A percentile compares a stretch with the other conserved stretches of the same genome.
Evolutionary conservation across 345 rosid genomes (phyloP).

Genomic region (Nasturtium officinale): DNA sequence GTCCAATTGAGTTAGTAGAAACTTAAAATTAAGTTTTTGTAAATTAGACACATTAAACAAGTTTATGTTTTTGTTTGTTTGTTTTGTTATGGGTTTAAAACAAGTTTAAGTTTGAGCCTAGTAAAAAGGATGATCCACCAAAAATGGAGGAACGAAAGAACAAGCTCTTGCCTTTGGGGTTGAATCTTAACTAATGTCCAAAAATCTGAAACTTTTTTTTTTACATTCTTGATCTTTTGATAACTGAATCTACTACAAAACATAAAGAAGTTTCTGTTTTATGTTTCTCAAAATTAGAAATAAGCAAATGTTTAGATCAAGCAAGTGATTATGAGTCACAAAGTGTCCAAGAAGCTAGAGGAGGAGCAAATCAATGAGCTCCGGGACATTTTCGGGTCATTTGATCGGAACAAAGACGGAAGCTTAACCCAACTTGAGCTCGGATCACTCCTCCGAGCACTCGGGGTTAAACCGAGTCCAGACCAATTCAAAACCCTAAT

Average conservation of each 20-base stretch:
- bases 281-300: background rate
- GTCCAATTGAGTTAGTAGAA: background rate
- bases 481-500: slow-evolving; percentile 72
- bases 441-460: slow-evolving; percentile 80
- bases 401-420: slow-evolving; percentile 85
- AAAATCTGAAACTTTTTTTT: background rate
- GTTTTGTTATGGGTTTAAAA: background rate
- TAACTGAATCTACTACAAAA: slow-evolving; percentile 10
- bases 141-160: slow-evolving; percentile 40
- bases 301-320: slow-evolving; percentile 23
- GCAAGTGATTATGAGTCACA: slow-evolving; percentile 51
- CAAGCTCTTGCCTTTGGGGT: slow-evolving; percentile 22
- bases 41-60: slow-evolving; percentile 3
- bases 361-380: slow-evolving; percentile 81
- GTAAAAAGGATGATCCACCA: slow-evolving; percentile 43
- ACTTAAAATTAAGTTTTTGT: background rate
- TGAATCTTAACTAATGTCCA: slow-evolving; percentile 16
- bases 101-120: slow-evolving; percentile 27
- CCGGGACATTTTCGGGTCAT: slow-evolving; percentile 79
- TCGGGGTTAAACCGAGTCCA: slow-evolving; percentile 70
- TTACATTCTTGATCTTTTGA: slow-evolving; percentile 17
- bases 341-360: slow-evolving; percentile 57
- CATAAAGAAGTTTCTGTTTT: slow-evolving; percentile 5
- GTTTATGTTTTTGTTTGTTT: background rate
- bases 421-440: slow-evolving; percentile 88